Percentiles rank a stretch among this genome's conserved stretches.
Evolutionary conservation across 2,329 filamentous ascomycete genomes (phyloP).

Genomic region (Gyromitra esculenta): DNA sequence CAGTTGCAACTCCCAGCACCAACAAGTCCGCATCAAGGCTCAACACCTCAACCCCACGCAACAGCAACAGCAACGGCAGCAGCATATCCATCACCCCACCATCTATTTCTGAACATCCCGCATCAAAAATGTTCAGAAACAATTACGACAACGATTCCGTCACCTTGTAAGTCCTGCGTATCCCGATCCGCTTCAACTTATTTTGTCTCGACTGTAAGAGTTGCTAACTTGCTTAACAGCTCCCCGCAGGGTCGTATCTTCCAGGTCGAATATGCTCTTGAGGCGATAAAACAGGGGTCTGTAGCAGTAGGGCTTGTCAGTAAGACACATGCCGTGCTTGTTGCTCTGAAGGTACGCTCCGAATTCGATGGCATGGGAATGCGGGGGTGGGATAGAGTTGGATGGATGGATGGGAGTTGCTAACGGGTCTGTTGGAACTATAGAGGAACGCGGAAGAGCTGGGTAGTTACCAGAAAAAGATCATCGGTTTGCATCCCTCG

Average conservation of each 20-base stretch:
- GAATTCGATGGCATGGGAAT: constrained; percentile 6
- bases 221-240: constrained; percentile 66
- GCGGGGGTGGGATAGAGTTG: neutral
- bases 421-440: neutral
- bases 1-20: constrained; percentile 22
- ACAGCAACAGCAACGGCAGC: constrained; percentile 21
- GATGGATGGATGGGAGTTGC: constrained; percentile 19
- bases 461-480: constrained; percentile 99
- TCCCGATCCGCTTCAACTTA: constrained; percentile 35
- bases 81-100: constrained; percentile 41
- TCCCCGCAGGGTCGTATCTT: constrained; percentile 99
- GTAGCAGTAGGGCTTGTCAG: constrained; percentile 96
- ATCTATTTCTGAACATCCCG: constrained; percentile 54
- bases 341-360: constrained; percentile 86
- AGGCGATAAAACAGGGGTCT: constrained; percentile 98
- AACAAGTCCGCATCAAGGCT: constrained; percentile 34
- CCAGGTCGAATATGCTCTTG: constrained; percentile 98
- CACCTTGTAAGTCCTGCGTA: constrained; percentile 79
- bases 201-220: constrained; percentile 25
- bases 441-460: constrained; percentile 99
- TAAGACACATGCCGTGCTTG: constrained; percentile 97
- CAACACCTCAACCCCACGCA: constrained; percentile 49
- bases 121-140: constrained; percentile 90
- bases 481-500: constrained; percentile 69
- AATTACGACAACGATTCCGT: constrained; percentile 99